Base-by-base conservation (phyloP, 306 rosid genomes). In the Dalbergia cochinchinensis region DNA sequence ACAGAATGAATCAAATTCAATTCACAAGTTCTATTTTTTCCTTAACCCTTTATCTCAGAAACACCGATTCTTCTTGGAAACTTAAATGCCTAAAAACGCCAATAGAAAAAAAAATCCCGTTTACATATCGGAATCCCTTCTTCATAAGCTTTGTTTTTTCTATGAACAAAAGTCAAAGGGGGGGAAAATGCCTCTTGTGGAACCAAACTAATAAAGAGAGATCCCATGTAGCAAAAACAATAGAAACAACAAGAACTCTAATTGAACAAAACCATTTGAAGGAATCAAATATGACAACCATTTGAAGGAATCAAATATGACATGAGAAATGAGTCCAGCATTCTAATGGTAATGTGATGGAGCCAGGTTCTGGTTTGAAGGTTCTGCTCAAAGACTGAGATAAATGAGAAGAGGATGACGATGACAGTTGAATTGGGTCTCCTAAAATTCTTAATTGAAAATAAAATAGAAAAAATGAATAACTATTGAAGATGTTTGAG, bases 71-170 rank as follows among this genome's bases (percentile, higher is more conserved):
- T 44, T 31, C 16, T 60, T 15, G 15, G 13, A 60, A 71, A 41
- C 5, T 15, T 35, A 57, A 47, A 78, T 45, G 37, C 41, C 59
- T 77, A 71, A 64, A 73, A 76, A 66, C 60, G 37, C 33, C 12
- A 50, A 59, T 42, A 31, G 66, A 26, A 26, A 1, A n/a, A 58
- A 71, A 73, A 26, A 22, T 0, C 14, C 74, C 60, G 16, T 51
- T 44, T 62, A 57, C 75, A 54, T 84, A 85, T 88, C 86, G 41
- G 45, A 85, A 79, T 79, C 87, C 77, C 67, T 70, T 85, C 71
- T 72, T 63, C 73, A 70, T 69, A 8, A 26, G 31, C 2, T 66
- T 62, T 71, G 47, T 51, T 20, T 47, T 9, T 20, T 5, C 26
- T 20, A 62, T 51, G 60, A 61, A 51, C 5, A 34, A 13, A 50